These are phyloP conservation scores for Panaeolus cyanescens DNA, from an alignment of 768 basidiomycete species.

Conservation along the genomic window DNA sequence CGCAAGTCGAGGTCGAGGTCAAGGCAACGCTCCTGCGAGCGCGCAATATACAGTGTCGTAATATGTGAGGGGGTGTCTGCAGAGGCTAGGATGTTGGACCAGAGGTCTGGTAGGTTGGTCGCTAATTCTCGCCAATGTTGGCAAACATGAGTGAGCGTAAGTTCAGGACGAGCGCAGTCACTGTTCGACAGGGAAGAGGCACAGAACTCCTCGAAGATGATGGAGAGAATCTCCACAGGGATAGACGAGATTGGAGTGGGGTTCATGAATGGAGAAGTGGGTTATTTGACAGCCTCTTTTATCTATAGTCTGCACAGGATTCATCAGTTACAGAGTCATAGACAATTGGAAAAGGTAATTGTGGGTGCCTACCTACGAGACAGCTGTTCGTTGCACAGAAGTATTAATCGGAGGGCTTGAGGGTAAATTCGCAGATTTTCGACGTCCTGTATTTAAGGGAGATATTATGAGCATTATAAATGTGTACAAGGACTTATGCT, in stretches of 20 bases:
- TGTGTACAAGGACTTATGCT: background rate
- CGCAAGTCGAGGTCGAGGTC: conserved; percentile 20
- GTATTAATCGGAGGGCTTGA: background rate
- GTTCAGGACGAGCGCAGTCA: conserved; percentile 5
- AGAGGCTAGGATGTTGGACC: conserved; percentile 15
- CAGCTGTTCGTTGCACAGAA: background rate
- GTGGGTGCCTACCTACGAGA: background rate
- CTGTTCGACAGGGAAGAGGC: background rate
- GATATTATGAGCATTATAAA: background rate
- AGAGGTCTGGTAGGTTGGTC: conserved; percentile 13
- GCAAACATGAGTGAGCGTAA: conserved; percentile 19
- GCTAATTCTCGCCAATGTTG: conserved; percentile 20
- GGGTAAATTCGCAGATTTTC: background rate
- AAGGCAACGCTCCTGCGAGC: conserved; percentile 19
- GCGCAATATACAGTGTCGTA: conserved; percentile 16
- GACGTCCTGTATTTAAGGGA: background rate
- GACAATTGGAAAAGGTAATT: background rate
- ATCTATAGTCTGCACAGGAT: background rate
- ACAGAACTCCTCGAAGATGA: conserved; percentile 22
- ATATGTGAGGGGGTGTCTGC: conserved; percentile 14
- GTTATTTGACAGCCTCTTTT: background rate
- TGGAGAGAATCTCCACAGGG: conserved; percentile 19
- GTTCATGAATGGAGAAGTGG: conserved; percentile 4
- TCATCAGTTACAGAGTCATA: background rate
- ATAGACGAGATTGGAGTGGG: conserved; percentile 12